phyloP scores from a whole-genome alignment of 2,329 filamentous ascomycete genomes.

The Alternaria consortialis region DNA sequence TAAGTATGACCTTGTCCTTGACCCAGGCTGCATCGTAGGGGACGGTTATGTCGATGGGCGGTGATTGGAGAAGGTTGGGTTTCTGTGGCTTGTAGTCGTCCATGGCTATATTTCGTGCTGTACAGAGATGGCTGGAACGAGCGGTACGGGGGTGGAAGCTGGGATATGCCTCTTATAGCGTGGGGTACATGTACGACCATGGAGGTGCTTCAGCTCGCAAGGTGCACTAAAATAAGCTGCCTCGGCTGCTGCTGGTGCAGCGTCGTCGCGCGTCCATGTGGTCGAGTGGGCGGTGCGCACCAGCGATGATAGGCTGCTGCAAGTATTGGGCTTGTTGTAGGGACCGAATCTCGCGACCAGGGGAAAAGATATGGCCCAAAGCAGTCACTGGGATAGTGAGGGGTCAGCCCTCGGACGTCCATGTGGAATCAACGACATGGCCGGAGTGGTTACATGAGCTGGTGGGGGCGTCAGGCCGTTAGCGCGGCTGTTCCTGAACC shows the following conservation, averaged over 20 bases:
- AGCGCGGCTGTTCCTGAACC: conserved; percentile 1
- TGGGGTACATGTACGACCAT: not conserved
- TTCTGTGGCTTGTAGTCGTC: conserved; percentile 32
- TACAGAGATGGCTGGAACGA: not conserved
- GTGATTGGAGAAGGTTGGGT: conserved; percentile 46
- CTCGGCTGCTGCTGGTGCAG: not conserved
- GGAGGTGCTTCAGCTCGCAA: not conserved
- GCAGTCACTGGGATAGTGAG: too few species aligned
- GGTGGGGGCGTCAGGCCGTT: not conserved
- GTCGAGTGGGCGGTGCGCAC: not conserved
- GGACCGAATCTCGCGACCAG: not conserved
- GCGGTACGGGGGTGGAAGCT: not conserved
- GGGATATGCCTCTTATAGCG: not conserved
- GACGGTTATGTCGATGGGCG: conserved; percentile 48
- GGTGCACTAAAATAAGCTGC: not conserved
- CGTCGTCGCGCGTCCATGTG: not conserved
- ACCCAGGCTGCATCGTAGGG: conserved; percentile 50
- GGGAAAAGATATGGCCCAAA: not conserved
- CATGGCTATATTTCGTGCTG: conserved; percentile 22
- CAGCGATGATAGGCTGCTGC: not conserved
- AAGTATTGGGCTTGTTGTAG: not conserved
- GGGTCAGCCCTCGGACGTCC: not conserved
- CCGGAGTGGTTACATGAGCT: not conserved
- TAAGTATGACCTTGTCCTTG: conserved; percentile 49
- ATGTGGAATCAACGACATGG: too few species aligned